phyloP scores from a whole-genome alignment of 352 stramenopile genomes.

The Phytopythium oedochilum region DNA sequence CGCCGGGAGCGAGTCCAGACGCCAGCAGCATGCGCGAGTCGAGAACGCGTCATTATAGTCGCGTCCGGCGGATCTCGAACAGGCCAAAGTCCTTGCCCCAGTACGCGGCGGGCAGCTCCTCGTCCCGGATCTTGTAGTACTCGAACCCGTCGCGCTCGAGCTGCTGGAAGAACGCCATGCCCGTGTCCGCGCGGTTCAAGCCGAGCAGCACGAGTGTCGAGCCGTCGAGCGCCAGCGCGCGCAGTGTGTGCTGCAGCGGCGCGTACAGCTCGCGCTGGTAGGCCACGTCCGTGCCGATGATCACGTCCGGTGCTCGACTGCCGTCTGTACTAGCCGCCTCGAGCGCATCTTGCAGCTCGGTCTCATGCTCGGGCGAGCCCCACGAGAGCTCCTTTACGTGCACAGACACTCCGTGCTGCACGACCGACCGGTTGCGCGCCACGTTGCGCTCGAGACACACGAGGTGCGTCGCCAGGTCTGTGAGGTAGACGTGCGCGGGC shows the following conservation, averaged over 20 bases:
- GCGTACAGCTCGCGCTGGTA: slow-evolving; percentile 75
- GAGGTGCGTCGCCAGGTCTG: slow-evolving; percentile 59
- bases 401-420: slow-evolving; percentile 35
- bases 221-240: slow-evolving; percentile 23
- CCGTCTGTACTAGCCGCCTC: slow-evolving; percentile 7
- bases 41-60: no score
- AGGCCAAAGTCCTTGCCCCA: slow-evolving; percentile 77
- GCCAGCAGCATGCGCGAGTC: no score
- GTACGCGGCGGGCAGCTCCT: slow-evolving; percentile 43
- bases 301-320: slow-evolving; percentile 30
- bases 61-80: slow-evolving; percentile 57
- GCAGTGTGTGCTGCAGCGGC: slow-evolving; percentile 62
- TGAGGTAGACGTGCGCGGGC: slow-evolving; percentile 53
- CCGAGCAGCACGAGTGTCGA: slow-evolving; percentile 63
- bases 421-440: slow-evolving; percentile 27
- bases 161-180: slow-evolving; percentile 55
- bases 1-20: no score
- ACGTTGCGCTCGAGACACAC: slow-evolving; percentile 58
- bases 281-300: slow-evolving; percentile 78
- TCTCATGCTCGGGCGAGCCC: slow-evolving; percentile 40
- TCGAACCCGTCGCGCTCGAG: slow-evolving; percentile 68
- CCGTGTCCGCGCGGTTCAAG: slow-evolving; percentile 68
- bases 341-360: slow-evolving; percentile 33
- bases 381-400: slow-evolving; percentile 55
- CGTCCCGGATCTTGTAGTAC: slow-evolving; percentile 80